A percentile compares a stretch with the other conserved stretches of the same genome.
Evolutionary conservation across 441 rosid genomes (phyloP).

Genomic region (Daphne laureola): DNA sequence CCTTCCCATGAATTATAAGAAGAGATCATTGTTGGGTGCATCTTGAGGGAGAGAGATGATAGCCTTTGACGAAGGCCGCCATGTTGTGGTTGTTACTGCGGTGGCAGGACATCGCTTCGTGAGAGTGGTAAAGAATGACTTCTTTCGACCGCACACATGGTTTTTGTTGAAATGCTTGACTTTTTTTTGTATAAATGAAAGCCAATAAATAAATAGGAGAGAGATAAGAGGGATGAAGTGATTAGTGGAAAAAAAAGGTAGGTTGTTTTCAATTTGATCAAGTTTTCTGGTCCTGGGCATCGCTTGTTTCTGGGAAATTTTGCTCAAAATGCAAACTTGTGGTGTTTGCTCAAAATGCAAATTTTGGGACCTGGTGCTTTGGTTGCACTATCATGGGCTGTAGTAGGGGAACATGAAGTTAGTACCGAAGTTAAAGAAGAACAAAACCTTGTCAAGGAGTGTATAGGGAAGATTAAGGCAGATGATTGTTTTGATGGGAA

Average conservation of each 20-base stretch:
- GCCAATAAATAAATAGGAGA: too few species aligned
- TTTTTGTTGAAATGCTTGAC: too few species aligned
- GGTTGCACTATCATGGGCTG: constrained; percentile 45
- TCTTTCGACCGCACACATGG: constrained; percentile 24
- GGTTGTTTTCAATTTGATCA: constrained; percentile 14
- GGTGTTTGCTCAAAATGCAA: constrained; percentile 51
- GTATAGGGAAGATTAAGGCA: constrained; percentile 13
- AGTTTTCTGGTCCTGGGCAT: constrained; percentile 17
- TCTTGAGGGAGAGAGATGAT: constrained; percentile 63
- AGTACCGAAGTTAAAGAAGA: constrained; percentile 30
- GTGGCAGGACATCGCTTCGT: constrained; percentile 11
- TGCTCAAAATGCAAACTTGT: constrained; percentile 56
- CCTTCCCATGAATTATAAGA: too few species aligned
- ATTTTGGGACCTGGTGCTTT: constrained; percentile 36
- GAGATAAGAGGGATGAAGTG: too few species aligned
- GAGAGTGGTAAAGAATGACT: constrained; percentile 35
- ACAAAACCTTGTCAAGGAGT: constrained; percentile 18
- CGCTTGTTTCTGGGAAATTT: constrained; percentile 6
- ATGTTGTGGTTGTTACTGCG: constrained; percentile 20
- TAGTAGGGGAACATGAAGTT: constrained; percentile 40
- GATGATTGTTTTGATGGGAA: constrained; percentile 16
- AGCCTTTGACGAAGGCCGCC: constrained; percentile 36
- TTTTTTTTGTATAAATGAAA: too few species aligned
- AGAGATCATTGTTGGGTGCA: constrained; percentile 28
- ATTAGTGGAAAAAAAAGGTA: too few species aligned